Evolutionary conservation across 192 early-diverging fungal genomes (phyloP), one percentile per base, ranked within the genome.

Genomic region (Backusella tarrabulga): DNA sequence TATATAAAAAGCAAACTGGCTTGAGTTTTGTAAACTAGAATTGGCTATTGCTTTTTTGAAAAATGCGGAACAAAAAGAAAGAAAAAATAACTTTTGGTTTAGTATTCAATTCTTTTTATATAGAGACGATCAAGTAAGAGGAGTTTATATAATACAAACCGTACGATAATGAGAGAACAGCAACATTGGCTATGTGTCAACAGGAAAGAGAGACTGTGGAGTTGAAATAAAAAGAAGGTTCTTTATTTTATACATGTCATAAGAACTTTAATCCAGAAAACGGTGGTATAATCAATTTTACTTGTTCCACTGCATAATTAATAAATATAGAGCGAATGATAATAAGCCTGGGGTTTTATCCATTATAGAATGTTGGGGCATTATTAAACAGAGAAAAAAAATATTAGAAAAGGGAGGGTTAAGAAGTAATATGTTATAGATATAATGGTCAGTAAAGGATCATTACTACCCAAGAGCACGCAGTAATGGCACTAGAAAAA

Each of bases 191-290:
- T 63, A 63, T 23, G 56, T 63, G 12, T 63, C 56, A 63, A 63
- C 9, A 63, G 1, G 23, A 29, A 54, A 63, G 21, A 63, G 11
- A 6, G 46, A 6, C 7, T 63, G 56, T 63, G 56, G 56, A 63
- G 56, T 29, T 63, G 26, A 63, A 63, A 56, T 40, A 40, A 23
- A 63, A 29, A 19, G 23, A 50, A 50, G 46, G 46, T 50, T 19
- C 23, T 26, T 63, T 26, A 63, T 63, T 63, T 63, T 63, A 63
- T 63, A 63, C 56, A 26, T 63, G 23, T 4, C 56, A 63, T 23
- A 29, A 63, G 56, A 63, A 63, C 56, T 63, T 29, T 63, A 63
- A 63, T 63, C 46, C 46, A n/a, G 46, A 50, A 50, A n/a, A 50
- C 21, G 17, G 12, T 29, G 56, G 23, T 63, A 63, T 63, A 63